Evolutionary conservation across 768 basidiomycete genomes (phyloP).

Genomic region (Termitomyces sp.): DNA sequence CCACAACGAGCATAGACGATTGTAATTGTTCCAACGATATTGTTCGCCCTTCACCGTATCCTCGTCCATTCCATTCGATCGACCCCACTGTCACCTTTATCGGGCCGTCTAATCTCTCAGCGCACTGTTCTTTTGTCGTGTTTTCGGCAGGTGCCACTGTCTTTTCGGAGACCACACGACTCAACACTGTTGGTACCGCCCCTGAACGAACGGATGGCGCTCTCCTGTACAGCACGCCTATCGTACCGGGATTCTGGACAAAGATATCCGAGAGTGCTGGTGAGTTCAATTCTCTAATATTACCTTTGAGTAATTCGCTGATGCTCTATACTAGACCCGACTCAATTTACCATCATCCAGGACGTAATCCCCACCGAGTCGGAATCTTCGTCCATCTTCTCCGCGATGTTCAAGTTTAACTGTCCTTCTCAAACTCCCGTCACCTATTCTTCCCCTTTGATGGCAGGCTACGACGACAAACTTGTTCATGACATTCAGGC

Average conservation of each 20-base stretch:
- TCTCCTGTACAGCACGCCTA: slow-evolving; percentile 50
- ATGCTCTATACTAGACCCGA: slow-evolving; percentile 43
- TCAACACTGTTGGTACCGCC: slow-evolving; percentile 23
- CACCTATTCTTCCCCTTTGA: slow-evolving; percentile 10
- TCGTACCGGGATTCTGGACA: slow-evolving; percentile 64
- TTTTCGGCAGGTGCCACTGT: slow-evolving; percentile 41
- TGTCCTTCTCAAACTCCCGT: slow-evolving; percentile 23
- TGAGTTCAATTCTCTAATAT: slow-evolving; percentile 23
- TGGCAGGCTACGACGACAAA: slow-evolving; percentile 10
- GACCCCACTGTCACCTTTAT: slow-evolving; percentile 65
- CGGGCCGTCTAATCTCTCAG: slow-evolving; percentile 39
- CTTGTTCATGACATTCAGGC: slow-evolving; percentile 7
- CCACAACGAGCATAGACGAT: slow-evolving; percentile 2
- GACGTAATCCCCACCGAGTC: slow-evolving; percentile 41
- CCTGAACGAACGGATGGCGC: slow-evolving; percentile 22
- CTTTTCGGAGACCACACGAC: slow-evolving; percentile 43
- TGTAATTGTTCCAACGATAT: slow-evolving; percentile 13
- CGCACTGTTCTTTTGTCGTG: slow-evolving; percentile 52
- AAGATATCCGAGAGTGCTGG: slow-evolving; percentile 50
- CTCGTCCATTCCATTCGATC: slow-evolving; percentile 52
- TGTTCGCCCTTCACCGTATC: slow-evolving; percentile 33
- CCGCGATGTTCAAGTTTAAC: slow-evolving; percentile 53
- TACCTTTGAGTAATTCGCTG: slow-evolving; percentile 1
- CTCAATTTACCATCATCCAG: slow-evolving; percentile 61
- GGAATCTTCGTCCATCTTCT: slow-evolving; percentile 34